Evolutionary conservation across 1,139 yeast species (phyloP), one percentile per base, ranked within the genome.

Genomic region (Scheffersomyces parashehatae): DNA sequence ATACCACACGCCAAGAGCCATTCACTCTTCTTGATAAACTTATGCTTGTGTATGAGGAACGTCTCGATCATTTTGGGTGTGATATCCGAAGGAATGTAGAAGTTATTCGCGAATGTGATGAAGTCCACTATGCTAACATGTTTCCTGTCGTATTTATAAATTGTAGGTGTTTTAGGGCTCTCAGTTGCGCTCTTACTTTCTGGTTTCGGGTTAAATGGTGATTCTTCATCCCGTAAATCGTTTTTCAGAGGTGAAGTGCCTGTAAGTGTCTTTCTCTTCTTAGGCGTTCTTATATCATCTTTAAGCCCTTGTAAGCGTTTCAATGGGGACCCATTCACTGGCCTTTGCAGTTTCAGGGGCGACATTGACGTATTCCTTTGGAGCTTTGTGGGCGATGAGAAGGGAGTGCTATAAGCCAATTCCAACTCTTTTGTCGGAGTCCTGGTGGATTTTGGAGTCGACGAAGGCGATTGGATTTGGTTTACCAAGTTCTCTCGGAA

Each of bases 1-100:
- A 85, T 59, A 0, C 90, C 91, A 58, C 88, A 82, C 1, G 85
- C 79, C 28, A 85, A 60, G 12, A 82, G 79, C 88, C 90, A 85
- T 36, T 83, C 85, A 44, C 77, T 81, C 39, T 77, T 77, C 49
- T 70, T 73, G 13, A 57, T 53, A 41, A 83, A 75, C 51, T 80
- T 79, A 39, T 75, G 73, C 35, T 76, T 71, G 50, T 81, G 81
- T 2, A 68, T 62, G 32, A 72, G 64, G 50, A 77, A 84, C 0
- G 83, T 75, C 32, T 73, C 74, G 10, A 83, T 51, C 46, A 85
- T 68, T 35, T 68, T 62, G 28, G 70, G 68, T 0, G 88, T 79
- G 5, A 78, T 65, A 1, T 72, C 68, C 11, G 74, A 67, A 0
- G 88, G 88, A 28, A 85, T 68, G 56, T 79, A 80, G 56, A 85